A percentile compares a stretch with the other conserved stretches of the same genome.
These are phyloP conservation scores for Paramecium primaurelia DNA, from an alignment of 73 alveolate species.

Conservation along the genomic window DNA sequence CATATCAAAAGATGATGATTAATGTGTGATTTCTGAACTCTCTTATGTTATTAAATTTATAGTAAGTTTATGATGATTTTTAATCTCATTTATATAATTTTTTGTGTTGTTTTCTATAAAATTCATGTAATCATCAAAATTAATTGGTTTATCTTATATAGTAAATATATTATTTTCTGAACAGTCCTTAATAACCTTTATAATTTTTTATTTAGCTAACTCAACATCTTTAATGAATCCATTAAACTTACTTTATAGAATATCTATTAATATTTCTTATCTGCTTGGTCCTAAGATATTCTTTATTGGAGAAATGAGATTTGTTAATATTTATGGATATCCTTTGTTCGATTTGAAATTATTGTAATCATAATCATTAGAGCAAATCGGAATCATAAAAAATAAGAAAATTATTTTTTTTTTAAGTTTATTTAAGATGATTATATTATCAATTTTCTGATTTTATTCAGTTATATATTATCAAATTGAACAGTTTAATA, in stretches of 20 bases:
- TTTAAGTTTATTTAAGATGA: background rate
- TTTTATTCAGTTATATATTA: background rate
- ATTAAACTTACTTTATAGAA: background rate
- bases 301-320: background rate
- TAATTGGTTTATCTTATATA: background rate
- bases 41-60: background rate
- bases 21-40: background rate
- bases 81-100: background rate
- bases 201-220: background rate
- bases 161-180: background rate
- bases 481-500: background rate
- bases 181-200: background rate
- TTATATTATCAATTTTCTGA: background rate
- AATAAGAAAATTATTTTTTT: background rate
- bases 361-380: background rate
- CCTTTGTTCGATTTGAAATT: background rate
- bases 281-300: background rate
- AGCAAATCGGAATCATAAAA: background rate
- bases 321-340: background rate
- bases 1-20: slow-evolving; percentile 9
- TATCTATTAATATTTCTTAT: background rate
- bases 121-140: background rate
- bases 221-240: background rate
- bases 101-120: background rate
- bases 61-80: background rate